Percentiles rank a stretch among this genome's conserved stretches.
These are phyloP conservation scores for Rhizopus arrhizus DNA, from an alignment of 371 early-diverging fungal genomes.

Conservation along the genomic window DNA sequence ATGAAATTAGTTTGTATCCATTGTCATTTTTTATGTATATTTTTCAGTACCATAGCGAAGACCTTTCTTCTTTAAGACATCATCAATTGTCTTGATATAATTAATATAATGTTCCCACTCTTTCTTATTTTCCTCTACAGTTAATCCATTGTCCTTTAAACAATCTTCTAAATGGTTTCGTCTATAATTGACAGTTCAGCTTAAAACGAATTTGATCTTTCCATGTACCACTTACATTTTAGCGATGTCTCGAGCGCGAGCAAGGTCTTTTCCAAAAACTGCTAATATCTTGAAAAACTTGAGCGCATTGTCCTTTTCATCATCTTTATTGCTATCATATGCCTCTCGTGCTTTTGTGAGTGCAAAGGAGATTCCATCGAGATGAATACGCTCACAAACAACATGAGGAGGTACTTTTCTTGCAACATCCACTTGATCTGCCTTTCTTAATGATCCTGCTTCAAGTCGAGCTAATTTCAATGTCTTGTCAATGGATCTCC, in stretches of 20 bases:
- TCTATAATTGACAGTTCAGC: conserved; percentile 16
- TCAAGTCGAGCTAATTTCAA: conserved; percentile 37
- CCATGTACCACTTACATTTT: conserved; percentile 37
- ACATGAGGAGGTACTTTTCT: conserved; percentile 30
- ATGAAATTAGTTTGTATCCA: background rate
- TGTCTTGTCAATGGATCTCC: conserved; percentile 40
- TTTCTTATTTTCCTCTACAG: conserved; percentile 26
- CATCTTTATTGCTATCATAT: conserved; percentile 24
- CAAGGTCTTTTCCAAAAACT: conserved; percentile 34
- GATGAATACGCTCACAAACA: conserved; percentile 41
- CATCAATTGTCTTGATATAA: conserved; percentile 41
- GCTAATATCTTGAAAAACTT: conserved; percentile 48
- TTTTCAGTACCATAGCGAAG: conserved; percentile 40
- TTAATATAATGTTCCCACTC: conserved; percentile 51
- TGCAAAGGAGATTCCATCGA: conserved; percentile 43
- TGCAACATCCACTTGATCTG: conserved; percentile 24
- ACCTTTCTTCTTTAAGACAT: conserved; percentile 47
- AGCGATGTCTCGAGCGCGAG: conserved; percentile 48
- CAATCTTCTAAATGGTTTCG: conserved; percentile 43
- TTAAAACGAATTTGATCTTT: background rate
- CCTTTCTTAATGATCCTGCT: conserved; percentile 25
- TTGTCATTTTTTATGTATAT: background rate
- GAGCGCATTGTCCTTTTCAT: conserved; percentile 29
- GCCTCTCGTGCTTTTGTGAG: conserved; percentile 37
- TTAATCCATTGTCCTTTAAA: conserved; percentile 28